A percentile compares a stretch with the other conserved stretches of the same genome.
phyloP scores from a whole-genome alignment of 2,329 filamentous ascomycete genomes.

The Lachnellula subtilissima region DNA sequence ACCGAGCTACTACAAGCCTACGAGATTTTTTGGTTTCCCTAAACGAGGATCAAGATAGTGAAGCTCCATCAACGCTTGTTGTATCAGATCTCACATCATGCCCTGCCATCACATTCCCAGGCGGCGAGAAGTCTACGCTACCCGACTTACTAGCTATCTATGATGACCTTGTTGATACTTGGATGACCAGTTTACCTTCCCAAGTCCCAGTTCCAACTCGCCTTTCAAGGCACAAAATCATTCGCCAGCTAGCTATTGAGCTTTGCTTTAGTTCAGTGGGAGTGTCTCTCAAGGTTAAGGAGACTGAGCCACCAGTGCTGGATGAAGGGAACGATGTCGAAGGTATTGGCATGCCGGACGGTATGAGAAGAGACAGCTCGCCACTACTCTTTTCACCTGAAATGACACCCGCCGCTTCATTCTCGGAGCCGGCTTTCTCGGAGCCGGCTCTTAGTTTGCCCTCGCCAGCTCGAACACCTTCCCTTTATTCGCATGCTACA shows the following conservation, averaged over 20 bases:
- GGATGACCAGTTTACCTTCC: constrained; percentile 27
- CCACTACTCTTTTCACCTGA: constrained; percentile 21
- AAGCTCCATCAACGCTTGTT: constrained; percentile 12
- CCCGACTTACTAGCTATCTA: constrained; percentile 26
- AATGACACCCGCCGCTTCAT: constrained; percentile 1
- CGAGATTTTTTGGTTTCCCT: constrained; percentile 20
- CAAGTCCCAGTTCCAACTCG: constrained; percentile 22
- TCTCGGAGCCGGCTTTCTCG: constrained; percentile 19
- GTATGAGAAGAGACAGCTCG: constrained; percentile 13
- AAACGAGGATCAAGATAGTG: constrained; percentile 8
- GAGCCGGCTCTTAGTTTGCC: background rate
- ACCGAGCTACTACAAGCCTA: constrained; percentile 19
- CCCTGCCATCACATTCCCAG: constrained; percentile 10
- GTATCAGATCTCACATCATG: constrained; percentile 18
- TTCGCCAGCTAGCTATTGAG: constrained; percentile 28
- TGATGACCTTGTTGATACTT: constrained; percentile 27
- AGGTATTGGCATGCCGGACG: constrained; percentile 1
- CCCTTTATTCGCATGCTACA: constrained; percentile 24
- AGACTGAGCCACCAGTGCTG: background rate
- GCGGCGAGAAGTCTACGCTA: background rate
- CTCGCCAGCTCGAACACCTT: constrained; percentile 17
- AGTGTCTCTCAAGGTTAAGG: constrained; percentile 21
- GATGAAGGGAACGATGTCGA: background rate
- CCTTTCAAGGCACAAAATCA: constrained; percentile 25
- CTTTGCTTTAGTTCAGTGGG: constrained; percentile 28